phyloP scores from a whole-genome alignment of 2,329 filamentous ascomycete genomes.

The Aspergillus hortae region DNA sequence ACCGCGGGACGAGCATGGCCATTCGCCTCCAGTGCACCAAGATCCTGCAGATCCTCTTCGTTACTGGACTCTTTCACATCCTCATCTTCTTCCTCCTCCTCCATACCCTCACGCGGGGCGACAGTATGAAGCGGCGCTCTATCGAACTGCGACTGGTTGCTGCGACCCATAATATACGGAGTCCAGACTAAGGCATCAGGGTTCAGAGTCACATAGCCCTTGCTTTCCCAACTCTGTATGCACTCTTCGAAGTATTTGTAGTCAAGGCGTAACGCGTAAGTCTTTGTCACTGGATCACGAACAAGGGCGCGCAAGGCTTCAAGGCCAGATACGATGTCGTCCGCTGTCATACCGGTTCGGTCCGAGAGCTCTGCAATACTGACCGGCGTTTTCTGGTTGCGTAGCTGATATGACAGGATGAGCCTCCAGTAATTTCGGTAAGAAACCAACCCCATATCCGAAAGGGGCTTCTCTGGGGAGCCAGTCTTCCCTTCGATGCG shows the following conservation, averaged over 20 bases:
- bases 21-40: slow-evolving; percentile 8
- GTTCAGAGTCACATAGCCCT: slow-evolving; percentile 82
- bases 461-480: slow-evolving; percentile 93
- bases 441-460: slow-evolving; percentile 95
- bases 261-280: slow-evolving; percentile 87
- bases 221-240: slow-evolving; percentile 82
- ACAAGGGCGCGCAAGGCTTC: slow-evolving; percentile 88
- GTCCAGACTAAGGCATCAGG: slow-evolving; percentile 85
- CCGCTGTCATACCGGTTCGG: slow-evolving; percentile 89
- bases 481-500: slow-evolving; percentile 90
- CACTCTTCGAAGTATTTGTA: slow-evolving; percentile 81
- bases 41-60: slow-evolving; percentile 13
- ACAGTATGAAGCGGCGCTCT: slow-evolving; percentile 81
- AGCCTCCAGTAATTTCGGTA: slow-evolving; percentile 97
- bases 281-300: slow-evolving; percentile 79
- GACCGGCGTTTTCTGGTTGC: slow-evolving; percentile 57
- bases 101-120: slow-evolving; percentile 70
- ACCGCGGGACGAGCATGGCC: slow-evolving; percentile 6
- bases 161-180: slow-evolving; percentile 92
- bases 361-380: slow-evolving; percentile 62
- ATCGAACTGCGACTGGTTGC: slow-evolving; percentile 77
- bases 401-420: slow-evolving; percentile 78
- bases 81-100: slow-evolving; percentile 35
- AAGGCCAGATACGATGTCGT: slow-evolving; percentile 91
- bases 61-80: slow-evolving; percentile 20